These are phyloP conservation scores for Juncus effusus DNA, from an alignment of 176 grass and related monocot species.

Conservation along the genomic window DNA sequence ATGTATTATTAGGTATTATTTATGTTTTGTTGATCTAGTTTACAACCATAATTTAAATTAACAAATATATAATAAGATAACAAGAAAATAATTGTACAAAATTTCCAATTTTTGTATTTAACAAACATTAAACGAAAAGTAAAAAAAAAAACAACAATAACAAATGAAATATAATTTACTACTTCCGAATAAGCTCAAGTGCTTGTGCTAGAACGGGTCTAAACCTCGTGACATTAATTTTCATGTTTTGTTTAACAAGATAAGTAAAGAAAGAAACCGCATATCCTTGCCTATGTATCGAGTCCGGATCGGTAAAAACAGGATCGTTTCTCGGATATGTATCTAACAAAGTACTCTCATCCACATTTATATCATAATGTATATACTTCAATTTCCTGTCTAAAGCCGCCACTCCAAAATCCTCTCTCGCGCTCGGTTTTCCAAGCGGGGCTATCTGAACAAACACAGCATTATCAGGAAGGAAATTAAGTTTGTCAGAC, in stretches of 20 bases:
- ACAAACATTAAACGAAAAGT: too few species aligned
- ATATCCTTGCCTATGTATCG: constrained; percentile 50
- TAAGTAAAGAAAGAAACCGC: constrained; percentile 47
- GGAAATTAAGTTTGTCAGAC: constrained; percentile 54
- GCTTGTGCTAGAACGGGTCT: constrained; percentile 35
- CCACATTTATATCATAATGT: constrained; percentile 39
- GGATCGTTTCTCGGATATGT: constrained; percentile 44
- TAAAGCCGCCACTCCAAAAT: constrained; percentile 39
- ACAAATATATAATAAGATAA: too few species aligned
- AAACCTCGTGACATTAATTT: constrained; percentile 38
- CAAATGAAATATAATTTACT: too few species aligned
- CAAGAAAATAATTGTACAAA: too few species aligned
- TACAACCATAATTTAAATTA: too few species aligned
- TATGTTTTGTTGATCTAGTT: too few species aligned
- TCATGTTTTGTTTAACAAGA: constrained; percentile 57
- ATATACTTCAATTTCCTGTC: constrained; percentile 53
- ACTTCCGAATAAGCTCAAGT: constrained; percentile 23
- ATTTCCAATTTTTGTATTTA: too few species aligned
- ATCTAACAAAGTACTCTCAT: constrained; percentile 57
- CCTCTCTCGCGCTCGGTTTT: constrained; percentile 36
- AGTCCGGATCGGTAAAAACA: constrained; percentile 46
- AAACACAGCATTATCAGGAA: constrained; percentile 38
- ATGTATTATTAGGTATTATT: too few species aligned
- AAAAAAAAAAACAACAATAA: too few species aligned
- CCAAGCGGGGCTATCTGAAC: constrained; percentile 73